Conservation (phyloP, 306 rosid genomes). For the Cucurbita argyrosperma region DNA sequence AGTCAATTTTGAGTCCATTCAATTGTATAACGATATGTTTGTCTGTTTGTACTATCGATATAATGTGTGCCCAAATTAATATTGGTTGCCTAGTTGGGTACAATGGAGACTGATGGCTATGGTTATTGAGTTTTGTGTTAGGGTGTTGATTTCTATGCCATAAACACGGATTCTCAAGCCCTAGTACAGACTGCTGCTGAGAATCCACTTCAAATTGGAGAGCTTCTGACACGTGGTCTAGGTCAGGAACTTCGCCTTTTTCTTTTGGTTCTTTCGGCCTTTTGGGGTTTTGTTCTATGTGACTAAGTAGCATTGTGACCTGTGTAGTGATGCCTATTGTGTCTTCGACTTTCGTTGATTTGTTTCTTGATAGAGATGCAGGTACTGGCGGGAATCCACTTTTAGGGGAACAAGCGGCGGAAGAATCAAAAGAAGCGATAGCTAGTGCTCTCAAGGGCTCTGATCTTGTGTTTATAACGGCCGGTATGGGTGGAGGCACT, state of each 20-base stretch:
- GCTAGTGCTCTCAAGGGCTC: slow-evolving; percentile 79
- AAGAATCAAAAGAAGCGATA: slow-evolving; percentile 88
- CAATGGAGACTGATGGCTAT: slow-evolving; percentile 15
- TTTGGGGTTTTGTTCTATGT: not conserved
- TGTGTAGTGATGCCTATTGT: not conserved
- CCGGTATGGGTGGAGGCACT: slow-evolving; percentile 99
- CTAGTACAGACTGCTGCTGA: slow-evolving; percentile 71
- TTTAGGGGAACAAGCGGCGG: slow-evolving; percentile 96
- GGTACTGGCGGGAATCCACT: slow-evolving; percentile 99
- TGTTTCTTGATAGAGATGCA: slow-evolving; percentile 35
- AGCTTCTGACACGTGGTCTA: slow-evolving; percentile 94
- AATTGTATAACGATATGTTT: not conserved
- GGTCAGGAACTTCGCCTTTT: slow-evolving; percentile 41
- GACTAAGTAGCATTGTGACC: not conserved
- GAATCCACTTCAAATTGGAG: slow-evolving; percentile 89
- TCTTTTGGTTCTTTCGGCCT: not conserved
- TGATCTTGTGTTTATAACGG: slow-evolving; percentile 91
- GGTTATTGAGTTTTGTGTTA: slow-evolving; percentile 23
- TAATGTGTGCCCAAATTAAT: not conserved
- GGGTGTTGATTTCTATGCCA: slow-evolving; percentile 96
- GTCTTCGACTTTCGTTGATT: not conserved
- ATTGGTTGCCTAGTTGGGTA: not conserved
- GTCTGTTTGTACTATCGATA: not conserved
- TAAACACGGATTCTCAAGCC: slow-evolving; percentile 97
- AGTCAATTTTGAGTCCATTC: not conserved